Evolutionary conservation across 352 stramenopile genomes (phyloP).

Genomic region (Phytopythium ostracodes): DNA sequence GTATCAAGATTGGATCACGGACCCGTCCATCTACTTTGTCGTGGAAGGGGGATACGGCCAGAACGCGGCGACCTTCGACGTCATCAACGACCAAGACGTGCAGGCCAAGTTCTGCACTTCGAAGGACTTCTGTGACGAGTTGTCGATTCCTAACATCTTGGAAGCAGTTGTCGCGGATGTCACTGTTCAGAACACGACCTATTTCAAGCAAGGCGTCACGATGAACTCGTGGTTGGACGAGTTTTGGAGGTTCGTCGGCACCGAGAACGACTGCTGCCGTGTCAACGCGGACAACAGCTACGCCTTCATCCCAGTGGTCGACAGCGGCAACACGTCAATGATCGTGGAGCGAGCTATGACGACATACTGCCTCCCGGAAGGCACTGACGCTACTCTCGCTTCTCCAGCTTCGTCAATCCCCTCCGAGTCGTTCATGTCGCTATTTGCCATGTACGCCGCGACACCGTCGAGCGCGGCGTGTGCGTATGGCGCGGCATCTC

Average conservation of each 20-base stretch:
- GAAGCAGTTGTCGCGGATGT: conserved; percentile 30
- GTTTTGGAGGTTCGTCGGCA: conserved; percentile 63
- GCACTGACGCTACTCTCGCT: not conserved
- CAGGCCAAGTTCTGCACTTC: conserved; percentile 56
- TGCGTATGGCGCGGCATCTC: conserved; percentile 52
- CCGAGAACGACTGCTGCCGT: conserved; percentile 63
- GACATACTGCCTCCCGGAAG: conserved; percentile 35
- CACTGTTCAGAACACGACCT: conserved; percentile 30
- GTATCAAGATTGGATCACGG: conserved; percentile 12
- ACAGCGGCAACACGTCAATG: conserved; percentile 22
- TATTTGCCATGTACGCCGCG: conserved; percentile 66
- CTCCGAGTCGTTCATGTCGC: conserved; percentile 53
- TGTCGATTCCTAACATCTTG: conserved; percentile 62
- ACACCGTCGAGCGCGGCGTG: conserved; percentile 42
- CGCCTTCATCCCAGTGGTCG: conserved; percentile 36
- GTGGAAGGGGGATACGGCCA: conserved; percentile 53
- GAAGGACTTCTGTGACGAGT: conserved; percentile 47
- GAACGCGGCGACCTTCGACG: conserved; percentile 39
- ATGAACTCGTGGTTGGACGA: conserved; percentile 75
- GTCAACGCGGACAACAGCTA: conserved; percentile 31
- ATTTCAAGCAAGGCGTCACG: conserved; percentile 34
- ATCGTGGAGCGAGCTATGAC: conserved; percentile 16
- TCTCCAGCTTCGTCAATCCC: conserved; percentile 32
- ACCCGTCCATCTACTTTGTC: conserved; percentile 58
- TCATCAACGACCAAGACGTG: conserved; percentile 21